Evolutionary conservation across 257 asterid genomes (phyloP).

Genomic region (Nicotiana paniculata): DNA sequence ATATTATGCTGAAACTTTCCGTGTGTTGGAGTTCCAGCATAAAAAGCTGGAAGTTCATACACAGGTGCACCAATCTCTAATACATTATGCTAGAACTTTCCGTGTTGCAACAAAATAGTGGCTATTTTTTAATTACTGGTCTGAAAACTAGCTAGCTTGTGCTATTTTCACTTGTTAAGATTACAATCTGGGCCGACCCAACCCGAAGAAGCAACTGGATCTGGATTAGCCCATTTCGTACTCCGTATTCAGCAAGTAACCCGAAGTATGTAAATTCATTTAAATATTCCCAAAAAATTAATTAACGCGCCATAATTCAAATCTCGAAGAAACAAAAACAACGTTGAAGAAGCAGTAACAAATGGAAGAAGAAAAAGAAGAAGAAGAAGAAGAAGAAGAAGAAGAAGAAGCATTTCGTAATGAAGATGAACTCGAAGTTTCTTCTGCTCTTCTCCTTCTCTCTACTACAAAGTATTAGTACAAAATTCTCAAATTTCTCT

Average conservation of each 20-base stretch:
- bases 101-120: no score
- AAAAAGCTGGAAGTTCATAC: no score
- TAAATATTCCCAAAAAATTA: slow-evolving; percentile 1
- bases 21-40: no score
- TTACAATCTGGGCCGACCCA: background rate
- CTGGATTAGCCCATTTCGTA: background rate
- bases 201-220: background rate
- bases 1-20: no score
- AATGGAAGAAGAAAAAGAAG: slow-evolving; percentile 24
- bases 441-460: slow-evolving; percentile 84
- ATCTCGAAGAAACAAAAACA: slow-evolving; percentile 6
- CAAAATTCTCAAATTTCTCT: background rate
- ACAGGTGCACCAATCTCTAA: no score
- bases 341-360: background rate
- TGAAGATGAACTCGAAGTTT: slow-evolving; percentile 53
- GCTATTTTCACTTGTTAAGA: no score
- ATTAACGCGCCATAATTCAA: slow-evolving; percentile 60
- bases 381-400: slow-evolving; percentile 21
- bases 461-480: slow-evolving; percentile 16
- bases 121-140: no score
- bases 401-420: slow-evolving; percentile 50
- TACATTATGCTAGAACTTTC: no score
- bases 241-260: background rate
- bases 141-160: no score
- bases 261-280: background rate